A percentile compares a stretch with the other conserved stretches of the same genome.
phyloP scores from a whole-genome alignment of 441 rosid genomes.

The Macaranga tanarius region DNA sequence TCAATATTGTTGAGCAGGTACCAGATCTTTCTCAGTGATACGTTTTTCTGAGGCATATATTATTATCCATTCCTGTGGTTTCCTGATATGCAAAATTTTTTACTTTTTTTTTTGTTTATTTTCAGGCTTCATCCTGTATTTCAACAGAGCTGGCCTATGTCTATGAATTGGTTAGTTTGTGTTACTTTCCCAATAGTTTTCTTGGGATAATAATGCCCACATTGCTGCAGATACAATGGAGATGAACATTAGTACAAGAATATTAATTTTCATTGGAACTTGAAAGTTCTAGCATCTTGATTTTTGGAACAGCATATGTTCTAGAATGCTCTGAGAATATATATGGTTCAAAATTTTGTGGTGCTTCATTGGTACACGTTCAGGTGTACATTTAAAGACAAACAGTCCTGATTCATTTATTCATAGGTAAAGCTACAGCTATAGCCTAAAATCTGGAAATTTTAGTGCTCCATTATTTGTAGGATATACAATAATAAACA shows the following conservation, averaged over 20 bases:
- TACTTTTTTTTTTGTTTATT: conserved; percentile 9
- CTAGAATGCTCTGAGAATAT: neutral
- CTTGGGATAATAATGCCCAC: conserved; percentile 7
- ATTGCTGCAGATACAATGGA: neutral
- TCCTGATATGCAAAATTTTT: conserved; percentile 17
- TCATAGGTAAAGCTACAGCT: neutral
- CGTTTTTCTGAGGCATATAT: conserved; percentile 13
- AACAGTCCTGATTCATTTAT: neutral
- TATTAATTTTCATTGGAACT: neutral
- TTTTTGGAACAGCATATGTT: neutral
- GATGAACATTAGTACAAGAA: neutral
- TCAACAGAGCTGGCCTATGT: conserved; percentile 83
- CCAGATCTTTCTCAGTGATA: conserved; percentile 8
- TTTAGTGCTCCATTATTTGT: no score
- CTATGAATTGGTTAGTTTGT: conserved; percentile 77
- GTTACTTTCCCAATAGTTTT: conserved; percentile 13
- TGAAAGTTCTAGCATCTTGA: conserved; percentile 6
- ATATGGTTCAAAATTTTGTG: neutral
- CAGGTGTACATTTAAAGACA: neutral
- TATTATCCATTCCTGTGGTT: conserved; percentile 10
- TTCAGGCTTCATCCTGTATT: conserved; percentile 75
- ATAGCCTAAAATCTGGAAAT: neutral
- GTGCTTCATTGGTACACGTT: neutral
- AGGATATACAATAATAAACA: no score
- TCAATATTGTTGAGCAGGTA: conserved; percentile 79